These are phyloP conservation scores for Penicillium sp. DNA, from an alignment of 2,329 filamentous ascomycete genomes.

Conservation along the genomic window DNA sequence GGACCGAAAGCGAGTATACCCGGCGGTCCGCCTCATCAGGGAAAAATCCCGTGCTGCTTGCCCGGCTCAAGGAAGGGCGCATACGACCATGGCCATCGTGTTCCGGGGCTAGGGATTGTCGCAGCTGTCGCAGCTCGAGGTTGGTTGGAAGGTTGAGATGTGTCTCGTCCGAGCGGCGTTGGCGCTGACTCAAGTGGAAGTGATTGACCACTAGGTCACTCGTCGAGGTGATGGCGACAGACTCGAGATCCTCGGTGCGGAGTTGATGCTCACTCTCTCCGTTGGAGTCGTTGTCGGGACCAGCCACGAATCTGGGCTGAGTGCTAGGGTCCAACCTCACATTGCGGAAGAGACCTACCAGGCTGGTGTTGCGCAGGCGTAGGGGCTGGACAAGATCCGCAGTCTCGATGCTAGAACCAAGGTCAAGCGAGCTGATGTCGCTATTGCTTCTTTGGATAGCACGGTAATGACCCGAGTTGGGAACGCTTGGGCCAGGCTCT, in stretches of 20 bases:
- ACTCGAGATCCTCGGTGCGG: no score
- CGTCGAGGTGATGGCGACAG: no score
- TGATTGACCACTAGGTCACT: no score
- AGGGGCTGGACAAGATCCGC: no score
- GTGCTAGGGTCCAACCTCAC: background rate
- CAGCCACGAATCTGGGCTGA: background rate
- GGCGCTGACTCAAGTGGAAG: no score
- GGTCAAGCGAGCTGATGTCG: slow-evolving; percentile 28
- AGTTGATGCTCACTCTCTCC: background rate
- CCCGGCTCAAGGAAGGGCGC: background rate
- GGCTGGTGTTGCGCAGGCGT: background rate
- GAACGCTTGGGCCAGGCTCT: background rate
- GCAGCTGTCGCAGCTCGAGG: background rate
- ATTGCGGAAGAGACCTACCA: background rate
- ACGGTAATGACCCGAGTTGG: background rate
- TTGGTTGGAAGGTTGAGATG: background rate
- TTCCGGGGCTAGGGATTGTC: background rate
- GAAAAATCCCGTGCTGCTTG: background rate
- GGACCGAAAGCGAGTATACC: no score
- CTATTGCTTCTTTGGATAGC: slow-evolving; percentile 18
- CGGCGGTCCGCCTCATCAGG: no score
- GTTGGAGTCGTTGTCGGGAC: background rate
- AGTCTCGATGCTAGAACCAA: slow-evolving; percentile 19
- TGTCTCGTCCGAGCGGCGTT: slow-evolving; percentile 1
- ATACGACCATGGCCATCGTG: background rate